Evolutionary conservation across 2,329 filamentous ascomycete genomes (phyloP).

Genomic region (Sclerotinia sclerotiorum): DNA sequence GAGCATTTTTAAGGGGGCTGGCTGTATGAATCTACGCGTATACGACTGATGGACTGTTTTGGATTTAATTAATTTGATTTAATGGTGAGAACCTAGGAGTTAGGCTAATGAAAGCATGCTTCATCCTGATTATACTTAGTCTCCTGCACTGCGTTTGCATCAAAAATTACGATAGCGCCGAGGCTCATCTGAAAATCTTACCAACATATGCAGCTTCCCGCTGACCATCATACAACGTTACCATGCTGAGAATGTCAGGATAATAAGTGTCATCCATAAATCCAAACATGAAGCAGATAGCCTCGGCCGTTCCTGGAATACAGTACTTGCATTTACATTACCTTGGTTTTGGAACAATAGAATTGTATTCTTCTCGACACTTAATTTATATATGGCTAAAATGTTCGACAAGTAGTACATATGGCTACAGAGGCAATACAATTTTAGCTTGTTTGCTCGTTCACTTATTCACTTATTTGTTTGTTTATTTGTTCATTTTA

Average conservation of each 20-base stretch:
- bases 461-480: too few species aligned
- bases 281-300: not conserved
- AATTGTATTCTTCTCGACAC: not conserved
- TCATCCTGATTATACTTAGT: not conserved
- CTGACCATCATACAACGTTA: not conserved
- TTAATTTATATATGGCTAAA: not conserved
- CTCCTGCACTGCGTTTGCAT: not conserved
- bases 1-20: constrained; percentile 15
- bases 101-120: constrained; percentile 19
- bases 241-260: not conserved
- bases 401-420: not conserved
- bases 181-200: not conserved
- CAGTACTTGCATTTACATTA: not conserved
- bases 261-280: not conserved
- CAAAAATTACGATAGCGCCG: not conserved
- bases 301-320: too few species aligned
- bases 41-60: constrained; percentile 17
- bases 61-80: not conserved
- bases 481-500: not conserved
- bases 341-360: not conserved
- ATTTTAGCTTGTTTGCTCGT: not conserved
- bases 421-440: not conserved
- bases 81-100: constrained; percentile 5
- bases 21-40: constrained; percentile 22
- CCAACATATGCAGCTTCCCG: not conserved